phyloP scores from a whole-genome alignment of 805 yeast species.

The Ogataea nitratoaversa region DNA sequence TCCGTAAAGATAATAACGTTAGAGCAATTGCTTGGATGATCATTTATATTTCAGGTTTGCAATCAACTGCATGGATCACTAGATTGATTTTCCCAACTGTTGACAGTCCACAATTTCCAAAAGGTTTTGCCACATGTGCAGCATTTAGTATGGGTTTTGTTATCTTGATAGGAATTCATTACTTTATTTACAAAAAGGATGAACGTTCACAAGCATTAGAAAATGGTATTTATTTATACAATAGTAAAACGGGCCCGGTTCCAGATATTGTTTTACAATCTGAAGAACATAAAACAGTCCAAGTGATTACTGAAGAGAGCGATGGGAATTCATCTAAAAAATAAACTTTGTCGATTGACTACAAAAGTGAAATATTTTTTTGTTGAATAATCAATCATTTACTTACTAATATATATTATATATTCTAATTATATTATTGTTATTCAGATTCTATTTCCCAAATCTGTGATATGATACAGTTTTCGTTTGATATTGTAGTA shows the following conservation, averaged over 20 bases:
- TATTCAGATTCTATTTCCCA: no score
- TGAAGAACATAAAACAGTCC: neutral
- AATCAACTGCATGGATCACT: slow-evolving; percentile 33
- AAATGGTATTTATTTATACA: slow-evolving; percentile 47
- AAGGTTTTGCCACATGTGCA: slow-evolving; percentile 49
- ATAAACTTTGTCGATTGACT: neutral
- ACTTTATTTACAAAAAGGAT: slow-evolving; percentile 45
- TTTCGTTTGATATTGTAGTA: no score
- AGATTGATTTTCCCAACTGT: slow-evolving; percentile 41
- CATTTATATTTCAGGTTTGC: slow-evolving; percentile 47
- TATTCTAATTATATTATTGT: no score
- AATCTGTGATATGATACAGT: no score
- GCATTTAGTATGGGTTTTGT: slow-evolving; percentile 33
- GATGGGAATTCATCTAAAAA: neutral
- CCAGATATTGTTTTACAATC: slow-evolving; percentile 3
- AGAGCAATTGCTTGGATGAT: slow-evolving; percentile 55
- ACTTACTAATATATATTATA: no score
- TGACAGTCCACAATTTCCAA: slow-evolving; percentile 52
- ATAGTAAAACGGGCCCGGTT: slow-evolving; percentile 23
- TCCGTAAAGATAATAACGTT: slow-evolving; percentile 52
- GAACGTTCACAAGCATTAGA: slow-evolving; percentile 42
- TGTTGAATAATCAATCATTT: no score
- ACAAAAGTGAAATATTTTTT: no score
- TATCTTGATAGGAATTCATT: slow-evolving; percentile 15
- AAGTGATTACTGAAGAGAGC: neutral